Evolutionary conservation across 345 rosid species (phyloP).

Genomic region (Boechera retrofracta): DNA sequence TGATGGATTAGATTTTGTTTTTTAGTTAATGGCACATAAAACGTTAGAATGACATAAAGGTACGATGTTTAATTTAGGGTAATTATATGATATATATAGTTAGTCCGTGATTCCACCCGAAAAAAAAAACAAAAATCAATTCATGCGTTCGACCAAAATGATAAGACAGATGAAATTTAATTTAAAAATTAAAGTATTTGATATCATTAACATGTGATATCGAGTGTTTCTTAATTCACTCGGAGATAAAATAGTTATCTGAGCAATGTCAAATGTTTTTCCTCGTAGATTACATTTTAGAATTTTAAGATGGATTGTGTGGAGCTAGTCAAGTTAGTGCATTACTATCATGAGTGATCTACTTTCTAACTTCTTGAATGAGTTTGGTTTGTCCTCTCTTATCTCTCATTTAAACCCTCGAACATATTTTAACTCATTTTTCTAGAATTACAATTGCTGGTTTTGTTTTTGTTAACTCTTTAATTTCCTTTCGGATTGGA

Average conservation of each 20-base stretch:
- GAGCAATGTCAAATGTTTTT: too few species aligned
- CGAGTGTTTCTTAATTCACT: not conserved
- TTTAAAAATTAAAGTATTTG: constrained; percentile 9
- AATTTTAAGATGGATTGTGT: not conserved
- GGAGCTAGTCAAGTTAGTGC: not conserved
- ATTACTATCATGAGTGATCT: not conserved
- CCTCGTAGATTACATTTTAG: not conserved
- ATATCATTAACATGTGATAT: constrained; percentile 9
- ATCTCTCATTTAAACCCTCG: not conserved
- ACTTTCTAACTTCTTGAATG: not conserved
- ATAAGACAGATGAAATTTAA: constrained; percentile 27
- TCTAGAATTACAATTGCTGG: not conserved
- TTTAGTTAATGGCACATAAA: constrained; percentile 23
- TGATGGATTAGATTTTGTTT: constrained; percentile 26
- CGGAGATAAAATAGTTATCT: not conserved
- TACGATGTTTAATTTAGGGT: constrained; percentile 28
- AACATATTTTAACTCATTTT: not conserved
- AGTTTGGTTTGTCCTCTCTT: not conserved
- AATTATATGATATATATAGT: constrained; percentile 8
- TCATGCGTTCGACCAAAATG: constrained; percentile 9
- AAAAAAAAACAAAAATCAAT: not conserved
- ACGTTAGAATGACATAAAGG: constrained; percentile 43
- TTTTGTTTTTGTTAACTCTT: too few species aligned
- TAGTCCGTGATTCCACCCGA: not conserved
- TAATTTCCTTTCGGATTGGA: too few species aligned